phyloP scores from a whole-genome alignment of 768 basidiomycete species.

The Leccinellum rugosiceps region DNA sequence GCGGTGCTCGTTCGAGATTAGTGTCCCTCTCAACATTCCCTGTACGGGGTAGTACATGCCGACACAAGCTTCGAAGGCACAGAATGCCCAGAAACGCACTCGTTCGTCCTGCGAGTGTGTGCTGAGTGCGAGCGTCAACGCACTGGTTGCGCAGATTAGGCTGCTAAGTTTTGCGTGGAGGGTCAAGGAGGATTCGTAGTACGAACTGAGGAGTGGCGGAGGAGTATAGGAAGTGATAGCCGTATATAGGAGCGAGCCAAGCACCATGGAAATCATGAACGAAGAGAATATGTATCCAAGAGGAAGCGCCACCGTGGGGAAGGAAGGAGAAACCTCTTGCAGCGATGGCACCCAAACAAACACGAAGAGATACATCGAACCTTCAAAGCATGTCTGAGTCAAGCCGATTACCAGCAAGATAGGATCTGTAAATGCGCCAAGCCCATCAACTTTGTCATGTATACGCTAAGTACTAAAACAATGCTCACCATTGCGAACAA shows the following conservation, averaged over 20 bases:
- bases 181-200: slow-evolving; percentile 40
- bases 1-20: slow-evolving; percentile 69
- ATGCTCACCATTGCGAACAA: slow-evolving; percentile 49
- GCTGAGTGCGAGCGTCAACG: slow-evolving; percentile 52
- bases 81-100: slow-evolving; percentile 68
- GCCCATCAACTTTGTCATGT: neutral
- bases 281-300: slow-evolving; percentile 78
- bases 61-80: slow-evolving; percentile 71
- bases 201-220: slow-evolving; percentile 19
- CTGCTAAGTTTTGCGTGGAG: slow-evolving; percentile 68
- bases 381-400: slow-evolving; percentile 79
- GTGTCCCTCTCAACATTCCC: slow-evolving; percentile 63
- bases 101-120: slow-evolving; percentile 43
- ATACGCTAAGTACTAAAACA: neutral
- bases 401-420: slow-evolving; percentile 62
- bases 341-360: slow-evolving; percentile 79
- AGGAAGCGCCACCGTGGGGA: slow-evolving; percentile 45
- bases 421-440: slow-evolving; percentile 41
- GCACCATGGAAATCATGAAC: slow-evolving; percentile 83
- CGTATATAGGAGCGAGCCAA: slow-evolving; percentile 71
- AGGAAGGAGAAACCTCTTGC: slow-evolving; percentile 52
- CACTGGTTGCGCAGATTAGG: slow-evolving; percentile 56
- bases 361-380: slow-evolving; percentile 83
- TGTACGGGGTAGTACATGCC: slow-evolving; percentile 81
- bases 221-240: slow-evolving; percentile 39